Conservation (phyloP, 495 filamentous ascomycete genomes). For the Achaetomiella virescens region DNA sequence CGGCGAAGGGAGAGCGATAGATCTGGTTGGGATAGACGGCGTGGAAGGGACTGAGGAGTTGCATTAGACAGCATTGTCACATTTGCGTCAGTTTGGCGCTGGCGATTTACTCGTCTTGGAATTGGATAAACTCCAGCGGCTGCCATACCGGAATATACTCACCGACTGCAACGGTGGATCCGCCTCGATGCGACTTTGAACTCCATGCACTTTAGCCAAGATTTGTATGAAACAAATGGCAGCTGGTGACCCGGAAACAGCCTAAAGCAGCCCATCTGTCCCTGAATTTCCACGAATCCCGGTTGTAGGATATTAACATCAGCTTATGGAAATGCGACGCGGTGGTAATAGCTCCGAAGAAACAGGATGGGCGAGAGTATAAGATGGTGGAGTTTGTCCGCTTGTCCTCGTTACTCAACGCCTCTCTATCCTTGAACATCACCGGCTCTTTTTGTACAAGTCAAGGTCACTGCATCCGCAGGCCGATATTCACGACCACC, state of each 20-base stretch:
- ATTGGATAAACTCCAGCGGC: background rate
- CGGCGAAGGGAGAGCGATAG: too few species aligned
- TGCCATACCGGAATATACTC: background rate
- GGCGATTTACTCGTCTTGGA: too few species aligned
- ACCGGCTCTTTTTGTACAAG: too few species aligned
- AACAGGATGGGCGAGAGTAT: background rate
- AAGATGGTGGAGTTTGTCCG: background rate
- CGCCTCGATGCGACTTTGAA: background rate
- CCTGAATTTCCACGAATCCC: conserved; percentile 17
- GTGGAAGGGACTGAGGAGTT: background rate
- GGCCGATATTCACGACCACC: too few species aligned
- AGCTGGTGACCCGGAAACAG: background rate
- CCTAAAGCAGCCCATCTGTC: background rate
- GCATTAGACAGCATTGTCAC: background rate
- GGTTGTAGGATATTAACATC: background rate
- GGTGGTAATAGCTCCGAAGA: background rate
- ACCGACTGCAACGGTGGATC: background rate
- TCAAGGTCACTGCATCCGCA: too few species aligned
- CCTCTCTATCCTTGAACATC: too few species aligned
- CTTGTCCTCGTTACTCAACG: too few species aligned
- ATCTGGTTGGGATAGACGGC: background rate
- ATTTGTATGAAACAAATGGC: background rate
- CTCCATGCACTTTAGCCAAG: background rate
- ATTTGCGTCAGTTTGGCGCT: too few species aligned
- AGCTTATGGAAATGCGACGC: background rate